Evolutionary conservation across 2,329 filamentous ascomycete species (phyloP).

Genomic region (Rhynchosporium secalis): DNA sequence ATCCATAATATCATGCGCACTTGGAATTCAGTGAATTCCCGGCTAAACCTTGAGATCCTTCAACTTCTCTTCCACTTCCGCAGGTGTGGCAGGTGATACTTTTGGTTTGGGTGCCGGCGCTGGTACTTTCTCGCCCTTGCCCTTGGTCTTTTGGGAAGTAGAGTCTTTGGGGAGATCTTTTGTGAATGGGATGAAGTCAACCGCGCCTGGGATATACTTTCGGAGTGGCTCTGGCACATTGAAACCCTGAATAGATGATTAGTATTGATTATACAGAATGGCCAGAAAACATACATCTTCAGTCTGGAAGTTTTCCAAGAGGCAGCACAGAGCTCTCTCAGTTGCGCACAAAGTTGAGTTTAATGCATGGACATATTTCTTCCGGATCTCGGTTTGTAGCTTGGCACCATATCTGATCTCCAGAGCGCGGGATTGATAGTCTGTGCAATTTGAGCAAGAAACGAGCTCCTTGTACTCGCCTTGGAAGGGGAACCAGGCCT

Average conservation of each 20-base stretch:
- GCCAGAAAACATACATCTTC: conserved; percentile 62
- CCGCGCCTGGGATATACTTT: conserved; percentile 86
- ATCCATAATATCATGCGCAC: neutral
- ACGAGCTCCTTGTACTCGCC: conserved; percentile 98
- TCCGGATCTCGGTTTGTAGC: conserved; percentile 78
- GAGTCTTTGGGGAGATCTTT: conserved; percentile 82
- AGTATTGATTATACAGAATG: conserved; percentile 23
- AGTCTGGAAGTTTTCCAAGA: conserved; percentile 96
- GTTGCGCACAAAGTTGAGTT: conserved; percentile 91
- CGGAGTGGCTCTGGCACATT: conserved; percentile 79
- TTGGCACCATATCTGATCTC: conserved; percentile 92
- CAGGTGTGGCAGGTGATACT: conserved; percentile 30
- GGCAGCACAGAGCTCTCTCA: conserved; percentile 87
- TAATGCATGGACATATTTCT: conserved; percentile 91
- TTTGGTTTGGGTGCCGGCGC: conserved; percentile 33
- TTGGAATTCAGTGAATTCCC: neutral
- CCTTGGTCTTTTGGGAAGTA: conserved; percentile 57
- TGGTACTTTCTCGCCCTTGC: conserved; percentile 34
- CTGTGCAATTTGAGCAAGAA: conserved; percentile 96
- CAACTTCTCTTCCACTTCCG: conserved; percentile 40
- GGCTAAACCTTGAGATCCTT: conserved; percentile 40
- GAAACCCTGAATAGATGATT: conserved; percentile 57
- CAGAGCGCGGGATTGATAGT: conserved; percentile 92
- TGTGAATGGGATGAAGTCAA: conserved; percentile 84
- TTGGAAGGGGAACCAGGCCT: conserved; percentile 96